Base-by-base conservation (phyloP, 1,139 yeast genomes). In the Candida sanyaensis region DNA sequence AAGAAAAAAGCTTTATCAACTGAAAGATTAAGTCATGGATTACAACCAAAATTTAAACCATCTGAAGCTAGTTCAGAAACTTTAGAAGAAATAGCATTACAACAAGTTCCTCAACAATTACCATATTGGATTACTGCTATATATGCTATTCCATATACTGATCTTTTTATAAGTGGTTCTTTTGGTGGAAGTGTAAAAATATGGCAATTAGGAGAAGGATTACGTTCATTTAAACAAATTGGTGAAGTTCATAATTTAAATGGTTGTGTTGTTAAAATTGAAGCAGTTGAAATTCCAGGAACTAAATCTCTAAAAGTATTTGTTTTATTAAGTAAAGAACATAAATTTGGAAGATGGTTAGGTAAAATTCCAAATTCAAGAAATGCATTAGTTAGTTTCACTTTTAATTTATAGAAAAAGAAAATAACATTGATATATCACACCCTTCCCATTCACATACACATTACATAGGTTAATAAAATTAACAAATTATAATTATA, bases 81-180 rank as follows among this genome's bases (percentile, higher is more conserved):
- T 0, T 66, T 75, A 41, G 59, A 61, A 4, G 65, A 64, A 0
- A 55, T 68, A 9, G 78, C 83, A 27, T 60, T 63, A 8, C 57
- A 60, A 41, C 88, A 85, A 59, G 69, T 87, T 12, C 92, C 96
- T 10, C 77, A 77, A 38, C 77, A 80, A 21, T 86, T 81, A 52
- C 97, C 98, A 28, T 86, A 86, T 58, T 85, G 93, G 86, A 85
- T 95, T 57, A 91, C 98, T 0, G 75, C 93, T 1, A 66, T 93
- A 10, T 77, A 84, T 60, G 90, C 96, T 0, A 72, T 93, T n/a
- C 97, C 99, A n/a, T 92, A 80, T 63, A 80, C 93, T 26, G 92
- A 95, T 62, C 66, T 90, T 6, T 89, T 93, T 60, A 70, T 93
- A 46, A 83, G 91, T 24, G 99, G 99, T 0, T 91, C 98, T 2